Percentiles rank a stretch among this genome's conserved stretches.
These are phyloP conservation scores for Chlorella sp. DNA, from an alignment of 139 green algal genomes.

Conservation along the genomic window DNA sequence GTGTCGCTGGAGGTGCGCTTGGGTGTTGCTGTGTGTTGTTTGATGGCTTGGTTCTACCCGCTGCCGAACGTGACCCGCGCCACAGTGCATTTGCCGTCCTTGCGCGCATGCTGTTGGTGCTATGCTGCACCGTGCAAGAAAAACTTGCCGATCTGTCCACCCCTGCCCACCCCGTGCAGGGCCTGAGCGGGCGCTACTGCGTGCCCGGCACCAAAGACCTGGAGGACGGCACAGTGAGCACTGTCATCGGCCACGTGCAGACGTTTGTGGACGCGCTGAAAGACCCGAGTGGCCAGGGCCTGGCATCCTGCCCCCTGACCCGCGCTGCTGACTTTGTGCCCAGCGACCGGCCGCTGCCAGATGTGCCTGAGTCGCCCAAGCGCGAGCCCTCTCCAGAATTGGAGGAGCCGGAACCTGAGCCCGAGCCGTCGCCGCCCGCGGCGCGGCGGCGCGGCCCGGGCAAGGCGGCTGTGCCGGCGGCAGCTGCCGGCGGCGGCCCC, in stretches of 20 bases:
- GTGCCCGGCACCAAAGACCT: not conserved
- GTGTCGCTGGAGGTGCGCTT: constrained; percentile 3
- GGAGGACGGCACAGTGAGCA: not conserved
- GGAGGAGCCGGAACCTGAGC: constrained; percentile 7
- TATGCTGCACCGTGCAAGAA: not conserved
- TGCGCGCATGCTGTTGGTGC: not conserved
- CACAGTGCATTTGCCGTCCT: too few relatives aligned
- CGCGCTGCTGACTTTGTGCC: constrained; percentile 1
- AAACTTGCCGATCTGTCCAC: too few relatives aligned
- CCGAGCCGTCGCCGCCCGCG: not conserved
- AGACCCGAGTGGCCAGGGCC: not conserved
- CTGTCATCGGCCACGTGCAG: constrained; percentile 10
- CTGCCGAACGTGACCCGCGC: too few relatives aligned
- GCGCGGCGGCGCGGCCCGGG: not conserved
- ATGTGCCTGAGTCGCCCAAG: constrained; percentile 24
- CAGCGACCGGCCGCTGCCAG: constrained; percentile 15
- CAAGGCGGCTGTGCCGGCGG: not conserved
- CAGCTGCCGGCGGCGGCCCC: too few relatives aligned
- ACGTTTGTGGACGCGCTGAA: constrained; percentile 1
- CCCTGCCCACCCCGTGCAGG: not conserved
- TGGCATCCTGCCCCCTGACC: constrained; percentile 8
- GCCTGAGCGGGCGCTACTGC: constrained; percentile 13
- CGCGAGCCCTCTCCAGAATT: constrained; percentile 8
- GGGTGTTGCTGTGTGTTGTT: not conserved
- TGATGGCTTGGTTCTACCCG: not conserved